Evolutionary conservation across 116 monocot genomes (phyloP).

Genomic region (Dioscorea cayenensis): DNA sequence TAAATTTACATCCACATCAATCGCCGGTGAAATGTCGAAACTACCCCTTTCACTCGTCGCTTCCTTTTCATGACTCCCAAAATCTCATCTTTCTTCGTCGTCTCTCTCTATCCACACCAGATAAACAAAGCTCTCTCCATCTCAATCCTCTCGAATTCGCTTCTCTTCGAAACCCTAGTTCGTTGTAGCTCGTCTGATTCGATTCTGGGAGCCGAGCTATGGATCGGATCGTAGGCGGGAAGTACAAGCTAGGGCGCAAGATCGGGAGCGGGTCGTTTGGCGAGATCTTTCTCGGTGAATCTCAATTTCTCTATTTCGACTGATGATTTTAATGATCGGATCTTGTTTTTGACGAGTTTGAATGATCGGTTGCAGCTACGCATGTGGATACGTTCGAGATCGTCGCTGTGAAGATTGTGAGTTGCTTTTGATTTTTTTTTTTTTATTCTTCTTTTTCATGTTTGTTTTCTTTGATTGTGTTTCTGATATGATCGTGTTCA

Average conservation of each 20-base stretch:
- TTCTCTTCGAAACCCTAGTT: neutral
- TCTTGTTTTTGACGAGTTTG: neutral
- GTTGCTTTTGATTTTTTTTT: neutral
- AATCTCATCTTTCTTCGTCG: too few relatives aligned
- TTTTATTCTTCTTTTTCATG: neutral
- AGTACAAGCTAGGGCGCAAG: slow-evolving; percentile 96
- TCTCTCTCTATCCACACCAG: too few relatives aligned
- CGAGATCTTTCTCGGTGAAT: slow-evolving; percentile 88
- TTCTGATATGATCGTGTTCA: neutral
- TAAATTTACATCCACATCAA: too few relatives aligned
- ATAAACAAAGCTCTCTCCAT: neutral
- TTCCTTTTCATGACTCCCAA: too few relatives aligned
- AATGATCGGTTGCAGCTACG: slow-evolving; percentile 46
- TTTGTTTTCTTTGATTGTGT: neutral
- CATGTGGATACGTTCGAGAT: slow-evolving; percentile 91
- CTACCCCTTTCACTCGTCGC: too few relatives aligned
- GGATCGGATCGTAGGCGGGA: slow-evolving; percentile 89
- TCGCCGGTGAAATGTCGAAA: too few relatives aligned
- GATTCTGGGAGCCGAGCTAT: slow-evolving; percentile 12
- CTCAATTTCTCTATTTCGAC: neutral
- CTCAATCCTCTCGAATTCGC: neutral
- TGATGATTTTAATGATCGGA: neutral
- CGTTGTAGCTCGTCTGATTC: neutral
- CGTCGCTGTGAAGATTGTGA: slow-evolving; percentile 95
- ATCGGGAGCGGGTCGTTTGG: slow-evolving; percentile 97